Evolutionary conservation across 208 protist species (phyloP).

Genomic region (Angomonas deanei): DNA sequence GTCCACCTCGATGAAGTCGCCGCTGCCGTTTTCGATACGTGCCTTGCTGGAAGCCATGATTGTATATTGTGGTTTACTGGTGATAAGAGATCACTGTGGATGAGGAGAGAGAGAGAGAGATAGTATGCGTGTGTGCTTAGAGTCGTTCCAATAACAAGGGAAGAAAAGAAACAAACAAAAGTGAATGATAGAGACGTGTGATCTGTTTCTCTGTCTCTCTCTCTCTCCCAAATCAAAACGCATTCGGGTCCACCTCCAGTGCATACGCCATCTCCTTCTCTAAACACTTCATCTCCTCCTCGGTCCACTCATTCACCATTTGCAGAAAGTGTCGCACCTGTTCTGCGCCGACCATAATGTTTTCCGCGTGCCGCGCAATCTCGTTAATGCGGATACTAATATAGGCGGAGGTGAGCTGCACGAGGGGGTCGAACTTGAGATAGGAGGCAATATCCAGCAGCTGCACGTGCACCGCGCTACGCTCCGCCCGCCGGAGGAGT

Average conservation of each 20-base stretch:
- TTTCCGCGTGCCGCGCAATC: constrained; percentile 38
- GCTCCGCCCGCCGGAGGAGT: constrained; percentile 32
- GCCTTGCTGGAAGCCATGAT: background rate
- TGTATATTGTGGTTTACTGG: background rate
- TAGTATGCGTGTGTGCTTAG: background rate
- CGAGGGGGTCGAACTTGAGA: constrained; percentile 38
- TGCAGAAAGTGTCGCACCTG: constrained; percentile 44
- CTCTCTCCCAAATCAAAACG: constrained; percentile 22
- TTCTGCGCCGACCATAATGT: constrained; percentile 70
- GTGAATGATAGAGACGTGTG: background rate
- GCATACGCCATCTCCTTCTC: constrained; percentile 67
- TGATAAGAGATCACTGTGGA: background rate
- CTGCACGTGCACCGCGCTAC: constrained; percentile 25
- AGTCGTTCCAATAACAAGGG: background rate
- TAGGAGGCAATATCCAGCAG: constrained; percentile 44
- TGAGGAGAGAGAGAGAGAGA: background rate
- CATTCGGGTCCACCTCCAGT: constrained; percentile 44
- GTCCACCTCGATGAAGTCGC: background rate
- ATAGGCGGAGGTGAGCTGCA: constrained; percentile 45
- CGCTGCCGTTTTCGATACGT: background rate
- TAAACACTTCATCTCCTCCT: constrained; percentile 60
- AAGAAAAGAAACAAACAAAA: constrained; percentile 7
- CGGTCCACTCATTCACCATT: constrained; percentile 73
- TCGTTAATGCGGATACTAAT: constrained; percentile 51
- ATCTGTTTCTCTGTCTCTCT: background rate